A percentile compares a stretch with the other conserved stretches of the same genome.
Evolutionary conservation across 345 rosid genomes (phyloP).

Genomic region (Luvunga scandens): DNA sequence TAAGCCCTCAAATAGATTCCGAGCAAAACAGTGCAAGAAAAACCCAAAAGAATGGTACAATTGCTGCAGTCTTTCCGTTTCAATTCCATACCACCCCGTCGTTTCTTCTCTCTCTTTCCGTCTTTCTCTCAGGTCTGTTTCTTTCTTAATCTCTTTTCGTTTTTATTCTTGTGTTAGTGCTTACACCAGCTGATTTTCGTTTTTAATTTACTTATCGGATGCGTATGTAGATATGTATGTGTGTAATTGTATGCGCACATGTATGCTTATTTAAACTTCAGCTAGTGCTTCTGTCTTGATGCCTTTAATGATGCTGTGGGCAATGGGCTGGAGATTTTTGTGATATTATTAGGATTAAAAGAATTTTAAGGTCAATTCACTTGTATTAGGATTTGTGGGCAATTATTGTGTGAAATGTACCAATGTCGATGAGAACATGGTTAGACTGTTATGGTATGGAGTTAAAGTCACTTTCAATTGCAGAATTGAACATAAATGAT

Average conservation of each 20-base stretch:
- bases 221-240: neutral
- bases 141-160: neutral
- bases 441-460: no score
- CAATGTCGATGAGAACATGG: no score
- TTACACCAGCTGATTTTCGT: neutral
- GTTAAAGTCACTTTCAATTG: no score
- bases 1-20: neutral
- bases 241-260: no score
- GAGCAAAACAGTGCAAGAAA: neutral
- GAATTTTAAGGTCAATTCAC: neutral
- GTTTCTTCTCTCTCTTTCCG: neutral
- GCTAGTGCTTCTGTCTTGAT: neutral
- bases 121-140: constrained; percentile 7
- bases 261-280: neutral
- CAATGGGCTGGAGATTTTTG: neutral
- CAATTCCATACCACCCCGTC: neutral
- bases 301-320: neutral
- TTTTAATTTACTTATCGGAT: neutral
- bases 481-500: no score
- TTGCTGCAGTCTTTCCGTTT: constrained; percentile 11
- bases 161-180: neutral
- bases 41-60: neutral
- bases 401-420: neutral
- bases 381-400: neutral
- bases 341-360: neutral